phyloP scores from a whole-genome alignment of 2,329 filamentous ascomycete species.

The Cladobotryum protrusum region DNA sequence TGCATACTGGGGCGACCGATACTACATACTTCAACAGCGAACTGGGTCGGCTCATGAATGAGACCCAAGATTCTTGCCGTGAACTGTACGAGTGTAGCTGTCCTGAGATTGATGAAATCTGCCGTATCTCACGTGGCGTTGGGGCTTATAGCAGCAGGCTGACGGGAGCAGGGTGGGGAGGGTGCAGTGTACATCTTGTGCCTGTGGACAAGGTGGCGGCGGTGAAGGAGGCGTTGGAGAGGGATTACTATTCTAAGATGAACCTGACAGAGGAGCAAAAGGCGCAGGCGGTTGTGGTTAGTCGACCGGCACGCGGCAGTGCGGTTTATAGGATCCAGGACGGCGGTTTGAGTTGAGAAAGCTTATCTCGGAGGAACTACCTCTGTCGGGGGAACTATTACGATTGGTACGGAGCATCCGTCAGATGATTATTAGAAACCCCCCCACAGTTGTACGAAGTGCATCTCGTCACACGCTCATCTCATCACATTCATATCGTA shows the following conservation, averaged over 20 bases:
- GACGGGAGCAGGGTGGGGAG: slow-evolving; percentile 94
- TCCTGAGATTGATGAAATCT: slow-evolving; percentile 85
- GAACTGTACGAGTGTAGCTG: slow-evolving; percentile 89
- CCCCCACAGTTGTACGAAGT: neutral
- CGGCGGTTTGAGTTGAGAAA: neutral
- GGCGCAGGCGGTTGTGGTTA: slow-evolving; percentile 77
- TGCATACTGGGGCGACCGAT: slow-evolving; percentile 38
- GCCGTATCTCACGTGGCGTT: slow-evolving; percentile 66
- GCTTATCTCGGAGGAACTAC: neutral
- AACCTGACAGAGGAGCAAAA: slow-evolving; percentile 63
- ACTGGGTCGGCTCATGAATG: slow-evolving; percentile 80
- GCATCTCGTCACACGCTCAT: no score
- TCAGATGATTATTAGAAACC: neutral
- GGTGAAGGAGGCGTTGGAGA: slow-evolving; percentile 71
- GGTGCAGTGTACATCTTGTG: slow-evolving; percentile 90
- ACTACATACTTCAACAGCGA: slow-evolving; percentile 56
- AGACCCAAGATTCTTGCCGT: slow-evolving; percentile 81
- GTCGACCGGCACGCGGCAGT: slow-evolving; percentile 73
- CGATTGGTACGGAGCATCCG: neutral
- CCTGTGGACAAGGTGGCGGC: slow-evolving; percentile 73
- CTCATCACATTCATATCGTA: no score
- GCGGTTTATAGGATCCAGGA: slow-evolving; percentile 36
- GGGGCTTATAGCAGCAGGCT: slow-evolving; percentile 80
- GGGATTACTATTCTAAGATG: slow-evolving; percentile 73
- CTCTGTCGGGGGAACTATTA: neutral